phyloP scores from a whole-genome alignment of 352 stramenopile species.

The Globisporangium cederbergense region DNA sequence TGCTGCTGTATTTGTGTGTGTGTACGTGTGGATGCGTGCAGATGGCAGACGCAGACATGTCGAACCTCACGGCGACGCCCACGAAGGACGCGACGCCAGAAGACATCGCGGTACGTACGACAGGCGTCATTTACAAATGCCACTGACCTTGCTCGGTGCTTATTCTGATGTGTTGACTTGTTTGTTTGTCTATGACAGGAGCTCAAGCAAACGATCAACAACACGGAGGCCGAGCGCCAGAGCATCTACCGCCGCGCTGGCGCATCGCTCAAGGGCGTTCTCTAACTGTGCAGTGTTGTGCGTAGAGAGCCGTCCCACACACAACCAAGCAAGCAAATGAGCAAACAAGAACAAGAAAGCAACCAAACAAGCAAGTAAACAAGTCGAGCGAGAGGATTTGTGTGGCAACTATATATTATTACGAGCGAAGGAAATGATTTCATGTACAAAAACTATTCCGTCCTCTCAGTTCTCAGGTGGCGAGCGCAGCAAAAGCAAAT shows the following conservation, averaged over 20 bases:
- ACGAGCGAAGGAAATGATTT: not conserved
- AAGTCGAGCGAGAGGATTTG: not conserved
- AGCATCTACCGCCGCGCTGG: constrained; percentile 74
- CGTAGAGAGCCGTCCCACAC: too few species aligned
- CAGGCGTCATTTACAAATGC: not conserved
- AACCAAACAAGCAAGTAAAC: constrained; percentile 9
- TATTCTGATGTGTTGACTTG: not conserved
- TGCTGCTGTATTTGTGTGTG: too few species aligned
- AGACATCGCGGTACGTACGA: constrained; percentile 60
- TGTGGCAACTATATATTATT: constrained; percentile 5
- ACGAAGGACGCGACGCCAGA: constrained; percentile 75
- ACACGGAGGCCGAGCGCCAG: constrained; percentile 74
- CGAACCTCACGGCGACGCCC: constrained; percentile 76
- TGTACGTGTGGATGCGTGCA: constrained; percentile 18
- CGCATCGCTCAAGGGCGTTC: constrained; percentile 73
- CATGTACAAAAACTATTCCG: constrained; percentile 1
- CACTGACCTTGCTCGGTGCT: not conserved
- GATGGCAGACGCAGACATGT: constrained; percentile 87
- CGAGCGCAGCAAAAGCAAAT: not conserved
- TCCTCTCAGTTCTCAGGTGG: too few species aligned
- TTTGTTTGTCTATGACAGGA: constrained; percentile 27
- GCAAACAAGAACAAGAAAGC: not conserved
- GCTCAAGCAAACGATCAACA: constrained; percentile 73
- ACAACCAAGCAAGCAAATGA: too few species aligned
- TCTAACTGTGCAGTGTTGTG: constrained; percentile 34